Base-by-base conservation (phyloP, 75 land plant species). In the Cupressus sempervirens region DNA sequence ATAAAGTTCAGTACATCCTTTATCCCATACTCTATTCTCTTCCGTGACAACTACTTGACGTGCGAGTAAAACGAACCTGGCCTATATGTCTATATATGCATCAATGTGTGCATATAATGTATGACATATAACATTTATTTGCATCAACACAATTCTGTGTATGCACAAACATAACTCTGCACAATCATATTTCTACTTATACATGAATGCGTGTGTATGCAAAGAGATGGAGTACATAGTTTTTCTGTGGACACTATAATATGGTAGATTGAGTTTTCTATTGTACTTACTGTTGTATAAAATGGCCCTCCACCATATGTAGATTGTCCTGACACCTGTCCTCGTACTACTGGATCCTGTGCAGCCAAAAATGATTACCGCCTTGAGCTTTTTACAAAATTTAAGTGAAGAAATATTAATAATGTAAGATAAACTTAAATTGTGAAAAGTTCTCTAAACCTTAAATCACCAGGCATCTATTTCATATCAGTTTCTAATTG, bases 251-350 rank as follows among this genome's bases (percentile, higher is more conserved):
- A 81, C 40, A 81, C 4, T 81, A 41, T 18, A n/a, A 81, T 1
- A 14, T 46, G 32, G 34, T 30, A 48, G 9, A 4, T 26, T 15
- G n/a, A 18, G 18, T n/a, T 30, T 14, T 46, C 14, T 9, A 35
- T 45, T 29, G 16, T 52, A 70, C 89, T 88, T 85, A 92, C 90
- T 53, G 88, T 82, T 20, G 85, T 88, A 82, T 82, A 92, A 88
- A 90, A 92, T 84, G 93, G 85, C 56, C 93, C 93, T 73, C 91
- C 91, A 56, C 88, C 82, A 86, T 85, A 92, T 32, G 80, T 87
- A 84, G 93, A 85, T 68, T 90, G 87, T 30, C 90, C 90, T 46
- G 84, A 20, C 43, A 83, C 84, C 38, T 86, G 87, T 36, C 84
- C 88, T 32, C 82, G 54, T 75, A 76, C 88, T 46, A 41, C 82